Conservation (phyloP, 352 stramenopile species). For the Pythium sp. region DNA sequence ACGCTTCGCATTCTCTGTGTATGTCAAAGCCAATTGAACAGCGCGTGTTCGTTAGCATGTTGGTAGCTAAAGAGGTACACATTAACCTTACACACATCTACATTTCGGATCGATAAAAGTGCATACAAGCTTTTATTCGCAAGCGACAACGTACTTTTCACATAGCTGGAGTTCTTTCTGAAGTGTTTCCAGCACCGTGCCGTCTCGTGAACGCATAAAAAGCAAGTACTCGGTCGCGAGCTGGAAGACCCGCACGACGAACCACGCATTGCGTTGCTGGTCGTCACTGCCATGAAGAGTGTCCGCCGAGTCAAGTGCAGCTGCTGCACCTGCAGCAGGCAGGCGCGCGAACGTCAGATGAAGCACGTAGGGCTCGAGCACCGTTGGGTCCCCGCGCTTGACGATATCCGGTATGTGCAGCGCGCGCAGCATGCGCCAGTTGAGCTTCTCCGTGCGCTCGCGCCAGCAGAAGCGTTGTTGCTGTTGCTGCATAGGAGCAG, state of each 20-base stretch:
- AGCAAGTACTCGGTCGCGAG: slow-evolving; percentile 77
- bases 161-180: slow-evolving; percentile 41
- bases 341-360: slow-evolving; percentile 73
- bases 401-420: slow-evolving; percentile 56
- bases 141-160: slow-evolving; percentile 18
- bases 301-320: not conserved
- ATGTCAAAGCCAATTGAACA: not conserved
- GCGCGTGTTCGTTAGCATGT: not conserved
- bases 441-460: slow-evolving; percentile 67
- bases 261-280: slow-evolving; percentile 52
- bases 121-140: not conserved
- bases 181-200: slow-evolving; percentile 48
- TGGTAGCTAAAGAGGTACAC: not conserved
- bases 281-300: not conserved
- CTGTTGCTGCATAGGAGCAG: not conserved
- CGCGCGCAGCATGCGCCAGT: slow-evolving; percentile 59
- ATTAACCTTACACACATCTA: not conserved
- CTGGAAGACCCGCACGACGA: slow-evolving; percentile 66
- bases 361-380: slow-evolving; percentile 66
- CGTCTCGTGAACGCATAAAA: slow-evolving; percentile 56
- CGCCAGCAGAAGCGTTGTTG: slow-evolving; percentile 66
- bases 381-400: slow-evolving; percentile 43
- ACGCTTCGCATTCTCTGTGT: slow-evolving; percentile 39
- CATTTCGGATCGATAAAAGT: no score
- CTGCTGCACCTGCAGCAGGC: slow-evolving; percentile 16